Evolutionary conservation across 1,284 basidiomycete genomes (phyloP), one percentile per base, ranked within the genome.

Genomic region (Cutaneotrichosporon mucoides): DNA sequence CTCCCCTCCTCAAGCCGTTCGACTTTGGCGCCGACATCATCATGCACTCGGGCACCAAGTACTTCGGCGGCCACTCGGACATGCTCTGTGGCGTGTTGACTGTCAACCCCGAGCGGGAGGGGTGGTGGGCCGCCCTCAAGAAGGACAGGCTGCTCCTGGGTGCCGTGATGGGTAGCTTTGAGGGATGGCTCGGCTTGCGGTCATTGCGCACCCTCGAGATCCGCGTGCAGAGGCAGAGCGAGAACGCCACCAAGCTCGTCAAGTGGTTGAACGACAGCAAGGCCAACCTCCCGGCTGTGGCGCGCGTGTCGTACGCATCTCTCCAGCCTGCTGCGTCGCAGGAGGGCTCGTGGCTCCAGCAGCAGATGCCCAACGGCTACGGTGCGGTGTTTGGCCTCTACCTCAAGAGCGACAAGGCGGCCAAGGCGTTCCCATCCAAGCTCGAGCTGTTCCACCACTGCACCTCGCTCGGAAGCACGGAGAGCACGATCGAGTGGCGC

Each of bases 381-480:
- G 88, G 88, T 59, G 84, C 90, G 1, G 89, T 89, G 0, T 93
- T 93, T 71, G 79, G 87, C 12, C 82, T 92, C 56, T 53, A 70
- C 83, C 59, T 88, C 86, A 62, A 62, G 82, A 65, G 53, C 1
- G 10, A 50, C 48, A 45, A 54, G 38, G 43, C 16, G 35, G 62
- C 65, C 7, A 48, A 38, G 47, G 24, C 40, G n/a, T 50, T 66
- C 10, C 66, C 53, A n/a, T 56, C 57, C 38, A 55, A 33, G 44
- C 59, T 66, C 16, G 45, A 40, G 12, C 33, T 58, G 51, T 56
- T 51, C 38, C 69, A 92, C 88, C 84, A 89, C 55, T 92, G 92
- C 4, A 95, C 92, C 4, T 91, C 88, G 64, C 82, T 96, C 6
- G 92, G 92, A n/a, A 89, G 92, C n/a, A 90, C 94, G 2, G 93